Evolutionary conservation across 257 asterid genomes (phyloP).

Genomic region (Fraxinus pennsylvanica): DNA sequence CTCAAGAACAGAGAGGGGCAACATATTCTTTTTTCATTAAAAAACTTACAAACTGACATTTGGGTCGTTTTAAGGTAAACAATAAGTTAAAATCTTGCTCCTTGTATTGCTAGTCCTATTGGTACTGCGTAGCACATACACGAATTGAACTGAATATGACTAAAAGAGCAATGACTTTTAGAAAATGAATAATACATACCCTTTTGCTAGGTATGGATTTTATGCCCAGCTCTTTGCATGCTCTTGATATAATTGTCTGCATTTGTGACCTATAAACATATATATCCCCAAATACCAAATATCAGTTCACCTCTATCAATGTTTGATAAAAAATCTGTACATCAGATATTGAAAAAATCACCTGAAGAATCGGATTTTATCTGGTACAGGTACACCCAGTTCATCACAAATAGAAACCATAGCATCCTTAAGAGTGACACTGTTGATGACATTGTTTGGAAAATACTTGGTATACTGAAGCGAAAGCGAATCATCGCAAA

Average conservation of each 20-base stretch:
- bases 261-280: constrained; percentile 74
- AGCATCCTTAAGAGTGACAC: constrained; percentile 88
- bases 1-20: neutral
- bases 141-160: neutral
- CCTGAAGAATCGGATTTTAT: constrained; percentile 86
- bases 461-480: constrained; percentile 93
- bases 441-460: constrained; percentile 87
- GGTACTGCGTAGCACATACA: too few species aligned
- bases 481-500: constrained; percentile 78
- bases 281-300: neutral
- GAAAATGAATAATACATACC: constrained; percentile 42
- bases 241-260: constrained; percentile 93
- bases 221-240: constrained; percentile 83
- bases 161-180: too few species aligned
- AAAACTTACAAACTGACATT: too few species aligned
- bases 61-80: too few species aligned
- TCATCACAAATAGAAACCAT: constrained; percentile 70
- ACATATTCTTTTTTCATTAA: neutral
- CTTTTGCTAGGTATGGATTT: constrained; percentile 87
- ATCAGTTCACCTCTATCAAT: neutral
- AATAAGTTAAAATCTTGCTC: too few species aligned
- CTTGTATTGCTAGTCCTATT: too few species aligned
- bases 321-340: neutral
- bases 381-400: constrained; percentile 78
- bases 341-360: constrained; percentile 19